Conservation (phyloP, 1,284 basidiomycete genomes). For the Cutaneotrichosporon cutaneum region DNA sequence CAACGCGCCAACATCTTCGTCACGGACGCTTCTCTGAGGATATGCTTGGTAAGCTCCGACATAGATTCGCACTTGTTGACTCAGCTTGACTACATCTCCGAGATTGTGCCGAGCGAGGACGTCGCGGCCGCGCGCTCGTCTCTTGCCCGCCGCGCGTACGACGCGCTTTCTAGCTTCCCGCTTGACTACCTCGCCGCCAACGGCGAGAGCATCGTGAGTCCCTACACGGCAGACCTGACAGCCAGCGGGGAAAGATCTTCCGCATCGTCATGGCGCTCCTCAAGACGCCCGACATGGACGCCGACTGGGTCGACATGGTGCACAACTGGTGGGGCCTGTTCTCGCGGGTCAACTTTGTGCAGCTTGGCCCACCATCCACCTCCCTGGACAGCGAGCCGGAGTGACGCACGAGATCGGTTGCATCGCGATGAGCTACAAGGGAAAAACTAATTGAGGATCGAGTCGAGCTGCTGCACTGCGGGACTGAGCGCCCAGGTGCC, state of each 20-base stretch:
- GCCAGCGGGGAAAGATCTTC: constrained; percentile 31
- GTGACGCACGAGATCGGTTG: background rate
- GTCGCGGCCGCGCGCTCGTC: constrained; percentile 24
- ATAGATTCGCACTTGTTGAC: background rate
- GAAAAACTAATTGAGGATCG: constrained; percentile 3
- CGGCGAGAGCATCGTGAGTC: constrained; percentile 37
- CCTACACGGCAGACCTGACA: background rate
- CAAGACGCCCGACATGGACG: constrained; percentile 22
- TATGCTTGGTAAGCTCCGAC: constrained; percentile 20
- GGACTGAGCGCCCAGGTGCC: constrained; percentile 15
- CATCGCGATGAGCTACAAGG: background rate
- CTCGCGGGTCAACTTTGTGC: constrained; percentile 33
- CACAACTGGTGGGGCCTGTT: constrained; percentile 35
- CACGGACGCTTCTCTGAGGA: constrained; percentile 30
- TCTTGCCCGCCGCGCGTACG: constrained; percentile 30
- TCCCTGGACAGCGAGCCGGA: background rate
- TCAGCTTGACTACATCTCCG: constrained; percentile 31
- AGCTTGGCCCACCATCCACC: constrained; percentile 24
- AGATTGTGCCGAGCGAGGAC: constrained; percentile 27
- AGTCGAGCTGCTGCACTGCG: constrained; percentile 19
- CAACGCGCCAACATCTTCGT: constrained; percentile 36
- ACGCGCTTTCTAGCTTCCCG: constrained; percentile 33
- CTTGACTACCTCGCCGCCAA: constrained; percentile 37
- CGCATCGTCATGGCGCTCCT: constrained; percentile 32
- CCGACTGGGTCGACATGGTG: constrained; percentile 26